A percentile compares a stretch with the other conserved stretches of the same genome.
phyloP scores from a whole-genome alignment of 768 basidiomycete genomes.

The Pholiota molesta region DNA sequence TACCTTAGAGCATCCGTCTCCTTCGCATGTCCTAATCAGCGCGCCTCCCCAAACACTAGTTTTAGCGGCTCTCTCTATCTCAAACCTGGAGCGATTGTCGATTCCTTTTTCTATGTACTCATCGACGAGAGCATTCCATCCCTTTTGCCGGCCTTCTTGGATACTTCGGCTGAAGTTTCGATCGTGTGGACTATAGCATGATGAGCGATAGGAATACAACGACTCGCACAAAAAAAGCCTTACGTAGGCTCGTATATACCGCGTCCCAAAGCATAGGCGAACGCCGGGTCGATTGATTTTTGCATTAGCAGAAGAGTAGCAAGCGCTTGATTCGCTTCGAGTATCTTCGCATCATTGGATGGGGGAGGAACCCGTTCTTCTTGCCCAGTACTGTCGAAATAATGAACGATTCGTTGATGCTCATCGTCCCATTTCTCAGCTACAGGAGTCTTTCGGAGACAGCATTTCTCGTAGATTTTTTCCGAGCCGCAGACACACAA shows the following conservation, averaged over 20 bases:
- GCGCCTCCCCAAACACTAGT: not conserved
- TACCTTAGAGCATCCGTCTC: not conserved
- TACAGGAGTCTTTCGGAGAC: not conserved
- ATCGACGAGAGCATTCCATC: not conserved
- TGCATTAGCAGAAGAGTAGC: not conserved
- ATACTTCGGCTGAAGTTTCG: not conserved
- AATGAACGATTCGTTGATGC: not conserved
- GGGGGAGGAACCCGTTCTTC: too few species aligned
- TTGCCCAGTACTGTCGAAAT: not conserved
- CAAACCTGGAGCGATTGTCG: not conserved
- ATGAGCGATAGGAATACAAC: not conserved
- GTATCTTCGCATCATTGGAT: not conserved
- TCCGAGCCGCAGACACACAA: not conserved
- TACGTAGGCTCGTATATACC: not conserved
- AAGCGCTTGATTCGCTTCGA: not conserved
- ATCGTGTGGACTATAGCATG: not conserved
- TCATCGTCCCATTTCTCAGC: not conserved
- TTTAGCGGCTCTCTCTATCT: not conserved
- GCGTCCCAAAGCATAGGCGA: not conserved
- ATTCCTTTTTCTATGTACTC: not conserved
- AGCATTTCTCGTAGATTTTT: not conserved
- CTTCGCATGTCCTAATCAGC: not conserved
- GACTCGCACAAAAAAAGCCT: not conserved
- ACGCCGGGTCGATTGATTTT: not conserved
- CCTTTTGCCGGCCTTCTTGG: not conserved